These are phyloP conservation scores for Coniosporium tulheliwenetii DNA, from an alignment of 2,329 filamentous ascomycete genomes.

Conservation along the genomic window DNA sequence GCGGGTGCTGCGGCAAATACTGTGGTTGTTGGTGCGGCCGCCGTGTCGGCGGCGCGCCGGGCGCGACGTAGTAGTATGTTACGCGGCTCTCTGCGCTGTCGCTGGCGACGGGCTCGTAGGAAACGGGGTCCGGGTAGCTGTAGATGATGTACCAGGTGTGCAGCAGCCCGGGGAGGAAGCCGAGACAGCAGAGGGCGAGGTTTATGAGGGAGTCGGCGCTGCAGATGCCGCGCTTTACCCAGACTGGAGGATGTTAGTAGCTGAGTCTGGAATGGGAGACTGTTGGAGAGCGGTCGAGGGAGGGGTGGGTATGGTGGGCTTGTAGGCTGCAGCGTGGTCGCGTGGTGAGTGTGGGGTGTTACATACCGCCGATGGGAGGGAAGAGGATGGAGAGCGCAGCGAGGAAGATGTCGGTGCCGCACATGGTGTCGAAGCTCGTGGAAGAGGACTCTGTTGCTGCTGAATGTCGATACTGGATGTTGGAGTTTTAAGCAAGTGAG, in stretches of 20 bases:
- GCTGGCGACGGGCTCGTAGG: conserved; percentile 48
- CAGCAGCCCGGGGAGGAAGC: conserved; percentile 62
- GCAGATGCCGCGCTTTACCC: conserved; percentile 93
- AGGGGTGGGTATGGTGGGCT: conserved; percentile 4
- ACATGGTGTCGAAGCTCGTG: conserved; percentile 26
- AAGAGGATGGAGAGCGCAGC: conserved; percentile 46
- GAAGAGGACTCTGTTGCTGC: neutral
- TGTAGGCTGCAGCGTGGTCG: too few species aligned
- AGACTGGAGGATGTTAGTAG: conserved; percentile 42
- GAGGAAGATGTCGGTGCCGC: conserved; percentile 44
- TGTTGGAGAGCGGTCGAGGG: neutral
- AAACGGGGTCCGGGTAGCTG: conserved; percentile 60
- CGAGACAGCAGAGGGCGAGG: conserved; percentile 59
- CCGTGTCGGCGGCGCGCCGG: conserved; percentile 4
- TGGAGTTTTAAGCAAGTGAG: too few species aligned
- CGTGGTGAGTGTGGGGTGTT: conserved; percentile 5
- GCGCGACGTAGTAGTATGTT: conserved; percentile 56
- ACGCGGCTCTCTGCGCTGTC: conserved; percentile 42
- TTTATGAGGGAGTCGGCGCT: conserved; percentile 89
- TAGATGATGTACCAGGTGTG: conserved; percentile 98
- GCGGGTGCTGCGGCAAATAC: neutral
- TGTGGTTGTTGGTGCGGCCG: conserved; percentile 6
- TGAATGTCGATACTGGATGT: neutral
- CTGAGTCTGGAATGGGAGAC: neutral
- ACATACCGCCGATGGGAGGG: conserved; percentile 40